These are phyloP conservation scores for Boehmeria nivea DNA, from an alignment of 306 rosid genomes.

Conservation along the genomic window DNA sequence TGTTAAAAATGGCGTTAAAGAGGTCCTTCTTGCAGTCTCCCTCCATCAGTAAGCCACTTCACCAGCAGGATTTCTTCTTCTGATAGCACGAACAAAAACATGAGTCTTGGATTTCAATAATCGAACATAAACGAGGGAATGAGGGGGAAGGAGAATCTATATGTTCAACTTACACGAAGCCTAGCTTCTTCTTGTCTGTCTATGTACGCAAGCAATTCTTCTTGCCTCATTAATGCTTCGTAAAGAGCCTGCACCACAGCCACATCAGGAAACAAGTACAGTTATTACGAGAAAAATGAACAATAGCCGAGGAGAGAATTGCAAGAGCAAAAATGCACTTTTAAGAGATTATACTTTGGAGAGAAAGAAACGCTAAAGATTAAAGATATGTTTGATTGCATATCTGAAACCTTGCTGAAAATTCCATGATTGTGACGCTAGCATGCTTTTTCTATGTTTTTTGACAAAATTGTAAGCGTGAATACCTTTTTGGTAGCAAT, in stretches of 20 bases:
- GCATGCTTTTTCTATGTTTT: not conserved
- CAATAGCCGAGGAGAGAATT: not conserved
- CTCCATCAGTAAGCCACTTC: conserved; percentile 31
- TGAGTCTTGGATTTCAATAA: conserved; percentile 18
- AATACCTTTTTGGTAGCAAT: conserved; percentile 89
- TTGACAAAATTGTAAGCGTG: not conserved
- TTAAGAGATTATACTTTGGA: too few relatives aligned
- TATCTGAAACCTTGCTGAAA: too few relatives aligned
- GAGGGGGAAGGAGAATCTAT: not conserved
- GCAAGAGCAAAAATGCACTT: not conserved
- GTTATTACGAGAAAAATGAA: not conserved
- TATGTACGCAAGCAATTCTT: conserved; percentile 84
- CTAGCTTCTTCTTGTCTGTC: conserved; percentile 81
- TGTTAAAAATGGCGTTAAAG: not conserved
- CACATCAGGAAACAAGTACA: conserved; percentile 7
- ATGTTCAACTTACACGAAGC: conserved; percentile 51
- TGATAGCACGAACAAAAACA: conserved; percentile 25
- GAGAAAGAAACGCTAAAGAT: too few relatives aligned
- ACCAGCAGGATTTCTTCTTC: conserved; percentile 92
- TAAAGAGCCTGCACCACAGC: conserved; percentile 63
- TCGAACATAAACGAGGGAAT: not conserved
- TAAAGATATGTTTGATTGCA: too few relatives aligned
- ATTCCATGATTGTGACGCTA: too few relatives aligned
- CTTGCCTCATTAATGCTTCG: conserved; percentile 90
- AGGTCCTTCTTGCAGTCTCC: conserved; percentile 13